These are phyloP conservation scores for Mycena alexandri DNA, from an alignment of 768 basidiomycete species.

Conservation along the genomic window DNA sequence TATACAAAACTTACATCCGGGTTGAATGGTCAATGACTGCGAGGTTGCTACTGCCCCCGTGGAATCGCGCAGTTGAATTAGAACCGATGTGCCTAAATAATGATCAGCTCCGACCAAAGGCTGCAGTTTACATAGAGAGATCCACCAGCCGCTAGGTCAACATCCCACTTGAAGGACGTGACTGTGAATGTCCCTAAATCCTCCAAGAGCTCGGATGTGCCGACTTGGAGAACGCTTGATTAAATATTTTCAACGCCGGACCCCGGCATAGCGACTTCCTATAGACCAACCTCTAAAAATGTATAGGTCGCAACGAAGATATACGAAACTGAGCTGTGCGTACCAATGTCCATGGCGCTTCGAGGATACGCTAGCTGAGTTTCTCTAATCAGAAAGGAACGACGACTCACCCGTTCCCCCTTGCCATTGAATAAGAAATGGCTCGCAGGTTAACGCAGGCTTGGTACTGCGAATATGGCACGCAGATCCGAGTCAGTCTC, in stretches of 20 bases:
- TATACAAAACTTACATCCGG: conserved; percentile 5
- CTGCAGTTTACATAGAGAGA: no score
- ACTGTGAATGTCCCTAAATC: conserved; percentile 23
- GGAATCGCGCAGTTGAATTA: conserved; percentile 21
- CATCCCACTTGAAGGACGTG: conserved; percentile 28
- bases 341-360: conserved; percentile 35
- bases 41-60: conserved; percentile 14
- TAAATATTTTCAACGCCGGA: neutral
- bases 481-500: neutral
- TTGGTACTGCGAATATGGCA: conserved; percentile 8
- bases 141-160: conserved; percentile 29
- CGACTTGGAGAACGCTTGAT: conserved; percentile 17
- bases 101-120: neutral
- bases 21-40: conserved; percentile 7
- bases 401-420: conserved; percentile 25
- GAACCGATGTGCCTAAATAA: conserved; percentile 13
- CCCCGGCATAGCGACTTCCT: neutral
- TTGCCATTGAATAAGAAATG: conserved; percentile 33
- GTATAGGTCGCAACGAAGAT: neutral
- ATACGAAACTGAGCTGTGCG: neutral
- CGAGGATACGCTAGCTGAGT: neutral
- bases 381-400: neutral
- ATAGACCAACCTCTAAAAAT: conserved; percentile 17
- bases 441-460: conserved; percentile 26
- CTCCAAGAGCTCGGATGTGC: conserved; percentile 12